Evolutionary conservation across 2,329 filamentous ascomycete species (phyloP).

Genomic region (Colletotrichum shisoi): DNA sequence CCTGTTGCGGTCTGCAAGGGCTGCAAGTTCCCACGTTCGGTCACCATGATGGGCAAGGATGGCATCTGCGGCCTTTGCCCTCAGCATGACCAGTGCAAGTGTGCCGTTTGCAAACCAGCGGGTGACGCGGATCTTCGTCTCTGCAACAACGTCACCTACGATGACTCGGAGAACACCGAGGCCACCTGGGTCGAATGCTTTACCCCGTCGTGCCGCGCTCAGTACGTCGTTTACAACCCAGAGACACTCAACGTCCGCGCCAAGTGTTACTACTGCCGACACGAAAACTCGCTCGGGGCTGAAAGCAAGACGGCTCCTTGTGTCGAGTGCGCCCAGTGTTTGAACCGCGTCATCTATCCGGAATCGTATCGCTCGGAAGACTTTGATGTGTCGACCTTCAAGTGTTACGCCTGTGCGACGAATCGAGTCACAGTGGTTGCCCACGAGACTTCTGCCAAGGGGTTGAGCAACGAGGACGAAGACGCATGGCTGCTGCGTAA

Average conservation of each 20-base stretch:
- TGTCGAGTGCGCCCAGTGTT: conserved; percentile 56
- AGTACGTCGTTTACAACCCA: conserved; percentile 60
- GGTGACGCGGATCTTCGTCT: conserved; percentile 43
- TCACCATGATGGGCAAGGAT: conserved; percentile 56
- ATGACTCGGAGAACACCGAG: conserved; percentile 46
- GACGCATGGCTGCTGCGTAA: conserved; percentile 56
- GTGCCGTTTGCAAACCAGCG: conserved; percentile 39
- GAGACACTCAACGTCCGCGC: conserved; percentile 53
- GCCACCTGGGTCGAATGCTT: conserved; percentile 59
- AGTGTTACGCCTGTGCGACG: conserved; percentile 53
- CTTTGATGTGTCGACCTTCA: conserved; percentile 48
- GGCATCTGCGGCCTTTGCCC: conserved; percentile 55
- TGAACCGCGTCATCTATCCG: conserved; percentile 59
- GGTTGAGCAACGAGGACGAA: conserved; percentile 54
- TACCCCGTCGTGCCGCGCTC: conserved; percentile 53
- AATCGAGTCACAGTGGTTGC: conserved; percentile 50
- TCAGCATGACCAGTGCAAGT: conserved; percentile 39
- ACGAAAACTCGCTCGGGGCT: conserved; percentile 24
- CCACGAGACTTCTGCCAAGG: conserved; percentile 49
- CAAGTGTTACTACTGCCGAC: conserved; percentile 60
- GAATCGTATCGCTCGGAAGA: conserved; percentile 51
- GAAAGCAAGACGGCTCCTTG: conserved; percentile 46
- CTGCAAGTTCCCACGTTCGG: conserved; percentile 58
- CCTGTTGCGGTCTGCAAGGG: conserved; percentile 52
- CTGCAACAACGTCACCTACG: conserved; percentile 45